Conservation (phyloP, 2,329 filamentous ascomycete species). For the Aphanoascus verrucosus region DNA sequence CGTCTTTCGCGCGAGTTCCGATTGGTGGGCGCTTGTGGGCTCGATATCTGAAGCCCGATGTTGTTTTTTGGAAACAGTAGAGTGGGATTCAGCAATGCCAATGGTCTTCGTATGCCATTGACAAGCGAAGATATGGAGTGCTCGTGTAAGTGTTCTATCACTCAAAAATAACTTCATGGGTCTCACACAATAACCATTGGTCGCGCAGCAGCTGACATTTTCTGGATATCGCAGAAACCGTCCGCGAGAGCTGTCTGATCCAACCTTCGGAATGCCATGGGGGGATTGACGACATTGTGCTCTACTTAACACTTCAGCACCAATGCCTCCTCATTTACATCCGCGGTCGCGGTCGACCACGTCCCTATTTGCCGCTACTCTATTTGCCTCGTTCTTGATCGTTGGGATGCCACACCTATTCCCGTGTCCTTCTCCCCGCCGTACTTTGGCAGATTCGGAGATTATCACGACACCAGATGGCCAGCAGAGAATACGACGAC, state of each 20-base stretch:
- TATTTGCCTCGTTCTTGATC: conserved; percentile 81
- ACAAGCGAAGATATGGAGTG: neutral
- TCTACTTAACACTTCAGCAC: conserved; percentile 17
- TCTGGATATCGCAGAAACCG: neutral
- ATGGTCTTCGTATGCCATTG: neutral
- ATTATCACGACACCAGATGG: conserved; percentile 34
- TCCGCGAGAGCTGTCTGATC: too few relatives aligned
- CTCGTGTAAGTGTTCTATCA: neutral
- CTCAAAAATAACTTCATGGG: too few relatives aligned
- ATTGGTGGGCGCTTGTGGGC: neutral
- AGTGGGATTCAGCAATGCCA: neutral
- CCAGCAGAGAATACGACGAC: conserved; percentile 30
- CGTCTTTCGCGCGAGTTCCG: neutral
- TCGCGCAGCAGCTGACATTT: neutral
- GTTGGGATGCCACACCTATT: conserved; percentile 82
- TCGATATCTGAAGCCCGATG: neutral
- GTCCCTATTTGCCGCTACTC: conserved; percentile 87
- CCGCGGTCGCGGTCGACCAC: conserved; percentile 88
- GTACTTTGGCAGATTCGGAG: conserved; percentile 61
- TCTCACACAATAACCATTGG: too few relatives aligned
- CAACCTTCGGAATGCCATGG: neutral
- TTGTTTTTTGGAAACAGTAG: neutral
- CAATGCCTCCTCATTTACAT: conserved; percentile 77
- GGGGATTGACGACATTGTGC: neutral
- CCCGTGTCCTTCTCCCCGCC: conserved; percentile 75